Evolutionary conservation across 176 grass and related monocot genomes (phyloP), one percentile per base, ranked within the genome.

Genomic region (Zea luxurians): DNA sequence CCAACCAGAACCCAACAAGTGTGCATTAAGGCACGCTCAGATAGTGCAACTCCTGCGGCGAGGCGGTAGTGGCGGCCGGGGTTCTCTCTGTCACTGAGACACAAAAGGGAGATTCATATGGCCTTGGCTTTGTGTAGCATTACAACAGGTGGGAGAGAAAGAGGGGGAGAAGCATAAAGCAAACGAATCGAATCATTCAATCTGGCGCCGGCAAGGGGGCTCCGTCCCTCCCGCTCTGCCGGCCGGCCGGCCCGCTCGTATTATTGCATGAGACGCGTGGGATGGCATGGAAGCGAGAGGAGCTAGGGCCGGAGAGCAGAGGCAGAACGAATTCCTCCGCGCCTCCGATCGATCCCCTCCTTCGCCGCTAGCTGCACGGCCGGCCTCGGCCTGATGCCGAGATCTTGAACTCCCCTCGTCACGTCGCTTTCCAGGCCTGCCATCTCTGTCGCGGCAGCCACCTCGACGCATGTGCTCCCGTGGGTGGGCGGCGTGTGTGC

Each of bases 51-150:
- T 37, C 58, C 59, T 36, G 21, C 20, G 18, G 62, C 1, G 16
- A 49, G 54, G 54, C 40, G 50, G 15, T 15, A 49, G 8, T 5
- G 49, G 77, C 49, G 57, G 0, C 8, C 17, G 57, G 46, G 59
- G n/a, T 45, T 78, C 55, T 78, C 55, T 43, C 43, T 63, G 37
- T 71, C 67, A 36, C 70, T 71, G 82, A 52, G 13, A 36, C 46
- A 62, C 66, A 78, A 63, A 63, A 78, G 37, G 17, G 44, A 64
- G 63, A 75, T 83, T 62, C 62, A 70, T 80, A 83, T 46, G 69
- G 86, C 83, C 75, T 74, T 70, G 54, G 37, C 76, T 84, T 83
- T 88, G 86, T 70, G 76, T 41, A 17, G 63, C 86, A 75, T 80
- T 65, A 63, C 75, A 70, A 74, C 69, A 69, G 16, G 45, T 4